Conservation (phyloP, 108 stramenopile species). For the Cylindrotheca closterium region DNA sequence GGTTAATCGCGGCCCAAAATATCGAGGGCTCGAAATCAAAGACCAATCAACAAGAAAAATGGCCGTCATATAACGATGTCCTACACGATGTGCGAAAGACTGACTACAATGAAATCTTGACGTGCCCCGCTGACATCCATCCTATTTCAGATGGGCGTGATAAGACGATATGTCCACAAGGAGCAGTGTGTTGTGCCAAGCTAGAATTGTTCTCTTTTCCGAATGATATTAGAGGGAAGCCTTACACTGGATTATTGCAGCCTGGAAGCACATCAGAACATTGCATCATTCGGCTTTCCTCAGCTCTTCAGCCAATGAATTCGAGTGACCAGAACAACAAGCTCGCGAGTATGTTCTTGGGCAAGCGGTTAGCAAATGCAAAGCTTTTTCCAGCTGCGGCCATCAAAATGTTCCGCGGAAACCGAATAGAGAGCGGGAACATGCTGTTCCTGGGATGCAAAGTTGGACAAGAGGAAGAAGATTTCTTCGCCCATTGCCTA, state of each 20-base stretch:
- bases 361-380: slow-evolving; percentile 20
- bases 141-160: background rate
- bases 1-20: too few relatives aligned
- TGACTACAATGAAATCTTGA: slow-evolving; percentile 30
- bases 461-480: slow-evolving; percentile 32
- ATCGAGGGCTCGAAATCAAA: too few relatives aligned
- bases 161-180: slow-evolving; percentile 31
- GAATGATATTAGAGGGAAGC: background rate
- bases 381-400: slow-evolving; percentile 27
- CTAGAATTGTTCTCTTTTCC: slow-evolving; percentile 25
- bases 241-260: slow-evolving; percentile 26
- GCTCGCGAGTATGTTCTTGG: slow-evolving; percentile 16
- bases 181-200: slow-evolving; percentile 21
- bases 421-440: slow-evolving; percentile 22
- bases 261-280: slow-evolving; percentile 26
- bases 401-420: slow-evolving; percentile 28
- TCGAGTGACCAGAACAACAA: background rate
- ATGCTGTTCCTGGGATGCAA: slow-evolving; percentile 36
- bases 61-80: slow-evolving; percentile 41
- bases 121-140: slow-evolving; percentile 25
- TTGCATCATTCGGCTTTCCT: slow-evolving; percentile 33
- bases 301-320: slow-evolving; percentile 27
- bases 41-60: too few relatives aligned
- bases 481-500: slow-evolving; percentile 41
- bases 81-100: slow-evolving; percentile 4